Evolutionary conservation across 345 rosid genomes (phyloP).

Genomic region (Cochlearia excelsa): DNA sequence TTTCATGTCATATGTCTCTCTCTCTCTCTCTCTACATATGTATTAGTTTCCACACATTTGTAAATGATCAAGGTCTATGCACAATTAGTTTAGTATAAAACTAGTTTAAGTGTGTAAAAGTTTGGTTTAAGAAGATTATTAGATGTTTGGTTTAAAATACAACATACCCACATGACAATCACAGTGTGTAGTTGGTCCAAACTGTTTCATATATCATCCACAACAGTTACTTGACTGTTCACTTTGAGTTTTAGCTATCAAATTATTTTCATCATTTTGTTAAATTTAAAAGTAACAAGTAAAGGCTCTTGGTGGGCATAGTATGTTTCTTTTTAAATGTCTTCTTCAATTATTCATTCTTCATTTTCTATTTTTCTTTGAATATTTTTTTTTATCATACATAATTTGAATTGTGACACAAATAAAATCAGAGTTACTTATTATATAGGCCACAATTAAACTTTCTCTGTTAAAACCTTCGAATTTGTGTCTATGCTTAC

Average conservation of each 20-base stretch:
- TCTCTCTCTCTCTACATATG: no score
- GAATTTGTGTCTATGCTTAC: constrained; percentile 1
- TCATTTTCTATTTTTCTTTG: constrained; percentile 1
- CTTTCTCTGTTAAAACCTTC: background rate
- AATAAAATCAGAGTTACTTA: background rate
- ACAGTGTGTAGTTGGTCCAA: no score
- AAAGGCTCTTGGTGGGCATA: constrained; percentile 26
- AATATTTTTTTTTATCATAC: constrained; percentile 8
- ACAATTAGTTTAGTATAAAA: no score
- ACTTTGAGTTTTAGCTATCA: constrained; percentile 1
- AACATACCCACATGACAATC: no score
- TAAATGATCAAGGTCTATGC: no score
- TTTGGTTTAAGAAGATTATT: no score
- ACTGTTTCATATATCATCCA: background rate
- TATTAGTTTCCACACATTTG: no score
- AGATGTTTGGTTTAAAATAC: no score
- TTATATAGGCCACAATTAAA: no score
- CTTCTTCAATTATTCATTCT: no score
- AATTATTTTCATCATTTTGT: constrained; percentile 7
- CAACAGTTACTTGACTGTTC: constrained; percentile 23
- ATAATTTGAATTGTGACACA: constrained; percentile 9
- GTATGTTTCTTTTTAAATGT: constrained; percentile 20
- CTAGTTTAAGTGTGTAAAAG: no score
- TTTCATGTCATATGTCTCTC: no score
- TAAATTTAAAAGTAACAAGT: background rate